Percentiles rank a stretch among this genome's conserved stretches.
Evolutionary conservation across 108 stramenopile genomes (phyloP).

Genomic region (Fragilaria crotonensis): DNA sequence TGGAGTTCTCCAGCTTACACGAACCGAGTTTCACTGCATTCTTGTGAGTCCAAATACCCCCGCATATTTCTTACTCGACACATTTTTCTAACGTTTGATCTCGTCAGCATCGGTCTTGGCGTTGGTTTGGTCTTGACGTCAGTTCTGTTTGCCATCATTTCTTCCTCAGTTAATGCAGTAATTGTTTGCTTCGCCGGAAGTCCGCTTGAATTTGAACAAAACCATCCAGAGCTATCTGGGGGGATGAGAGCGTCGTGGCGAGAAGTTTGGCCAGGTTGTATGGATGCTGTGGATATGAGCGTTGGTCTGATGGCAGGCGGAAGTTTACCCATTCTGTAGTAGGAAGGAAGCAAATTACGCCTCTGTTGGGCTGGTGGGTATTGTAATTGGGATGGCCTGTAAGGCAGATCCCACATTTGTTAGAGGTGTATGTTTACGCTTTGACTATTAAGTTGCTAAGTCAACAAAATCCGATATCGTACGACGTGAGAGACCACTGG

Average conservation of each 20-base stretch:
- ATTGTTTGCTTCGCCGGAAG: constrained; percentile 87
- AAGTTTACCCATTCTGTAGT: no score
- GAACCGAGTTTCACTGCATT: constrained; percentile 52
- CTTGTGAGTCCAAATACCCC: constrained; percentile 38
- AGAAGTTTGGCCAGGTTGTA: constrained; percentile 83
- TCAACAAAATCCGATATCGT: no score
- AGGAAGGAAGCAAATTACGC: no score
- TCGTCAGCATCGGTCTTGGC: constrained; percentile 45
- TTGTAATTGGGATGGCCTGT: no score
- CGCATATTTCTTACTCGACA: not conserved
- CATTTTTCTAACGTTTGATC: constrained; percentile 3
- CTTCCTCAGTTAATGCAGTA: constrained; percentile 77
- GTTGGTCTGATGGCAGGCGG: no score
- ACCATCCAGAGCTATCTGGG: constrained; percentile 72
- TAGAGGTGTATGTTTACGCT: no score
- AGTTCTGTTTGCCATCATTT: constrained; percentile 67
- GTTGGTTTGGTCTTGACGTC: constrained; percentile 69
- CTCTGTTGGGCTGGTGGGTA: no score
- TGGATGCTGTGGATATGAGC: constrained; percentile 64
- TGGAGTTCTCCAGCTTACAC: constrained; percentile 35
- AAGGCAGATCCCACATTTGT: no score
- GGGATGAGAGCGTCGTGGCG: constrained; percentile 79
- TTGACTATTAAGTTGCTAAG: no score
- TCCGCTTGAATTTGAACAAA: constrained; percentile 74
- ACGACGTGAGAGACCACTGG: no score